Base-by-base conservation (phyloP, 345 rosid species). In the Rhodamnia rubescens region DNA sequence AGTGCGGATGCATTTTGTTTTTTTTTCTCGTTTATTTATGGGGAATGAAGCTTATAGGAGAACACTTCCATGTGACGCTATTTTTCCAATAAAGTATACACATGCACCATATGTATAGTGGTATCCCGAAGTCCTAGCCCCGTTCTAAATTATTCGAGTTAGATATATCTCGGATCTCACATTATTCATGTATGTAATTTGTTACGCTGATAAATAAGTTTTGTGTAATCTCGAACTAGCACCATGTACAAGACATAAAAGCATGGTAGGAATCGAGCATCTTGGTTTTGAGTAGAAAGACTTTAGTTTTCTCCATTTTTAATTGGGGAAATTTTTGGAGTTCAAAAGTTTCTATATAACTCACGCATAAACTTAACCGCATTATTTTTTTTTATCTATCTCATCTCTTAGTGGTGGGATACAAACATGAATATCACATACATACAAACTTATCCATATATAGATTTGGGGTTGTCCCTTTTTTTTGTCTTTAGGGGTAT, bases 201-300 rank as follows among this genome's bases (percentile, higher is more conserved):
- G 7, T 69, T 8, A 1, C 47, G 5, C 24, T 8, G 5, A 24
- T 69, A 69, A 36, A 69, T 69, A 64, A 4, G 24, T 32, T 64
- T 64, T 32, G 78, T 64, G 44, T 64, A 64, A 64, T 21, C 44
- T 64, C 44, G 18, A 64, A 93, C 89, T 86, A 24, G 78, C 44
- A 32, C 78, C 16, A 32, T 8, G 24, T 32, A 8, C 16, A 64
- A 16, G 24, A 4, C 40, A 36, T 36, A 36, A 36, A 36, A 36
- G 40, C 40, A 3, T 36, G 40, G 3, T 36, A 36, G 2, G 40
- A 36, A 36, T 36, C 3, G 5, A 4, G 7, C 78, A 32, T 4
- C 78, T 32, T 64, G 12, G 32, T 64, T 64, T 32, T 16, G 78
- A 9, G 32, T 16, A 32, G 18, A 16, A 64, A 18, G 6, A 5